Percentiles rank a stretch among this genome's conserved stretches.
These are phyloP conservation scores for Umbellularia californica DNA, from an alignment of 164 flowering plant genomes.

Conservation along the genomic window DNA sequence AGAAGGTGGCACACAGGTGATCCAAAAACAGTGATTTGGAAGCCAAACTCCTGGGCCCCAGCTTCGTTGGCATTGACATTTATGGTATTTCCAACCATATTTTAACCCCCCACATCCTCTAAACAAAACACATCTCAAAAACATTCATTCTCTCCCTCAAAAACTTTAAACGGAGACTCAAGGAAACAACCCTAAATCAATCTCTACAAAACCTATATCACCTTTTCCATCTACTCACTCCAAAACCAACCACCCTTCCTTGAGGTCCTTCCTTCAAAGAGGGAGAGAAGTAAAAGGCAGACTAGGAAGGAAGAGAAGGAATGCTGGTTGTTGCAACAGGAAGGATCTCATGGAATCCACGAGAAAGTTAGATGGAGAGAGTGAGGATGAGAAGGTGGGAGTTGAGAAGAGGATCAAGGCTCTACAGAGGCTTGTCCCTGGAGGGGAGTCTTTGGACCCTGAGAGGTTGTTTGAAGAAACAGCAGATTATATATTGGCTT, in stretches of 20 bases:
- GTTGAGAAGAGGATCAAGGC: slow-evolving; percentile 46
- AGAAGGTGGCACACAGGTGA: not conserved
- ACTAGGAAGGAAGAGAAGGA: not conserved
- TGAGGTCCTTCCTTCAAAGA: not conserved
- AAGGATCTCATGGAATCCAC: not conserved
- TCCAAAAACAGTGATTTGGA: slow-evolving; percentile 18
- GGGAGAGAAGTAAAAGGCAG: not conserved
- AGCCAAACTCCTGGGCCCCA: slow-evolving; percentile 30
- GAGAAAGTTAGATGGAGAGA: slow-evolving; percentile 6
- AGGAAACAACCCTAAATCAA: not conserved
- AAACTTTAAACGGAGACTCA: not conserved
- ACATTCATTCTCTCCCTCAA: not conserved
- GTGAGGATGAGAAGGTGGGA: slow-evolving; percentile 31
- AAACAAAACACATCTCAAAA: not conserved
- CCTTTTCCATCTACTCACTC: not conserved
- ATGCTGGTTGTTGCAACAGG: slow-evolving; percentile 1
- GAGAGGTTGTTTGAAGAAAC: slow-evolving; percentile 57
- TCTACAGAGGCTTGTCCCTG: slow-evolving; percentile 55
- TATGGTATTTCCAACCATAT: slow-evolving; percentile 31
- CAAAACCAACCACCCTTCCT: not conserved
- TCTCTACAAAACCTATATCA: not conserved
- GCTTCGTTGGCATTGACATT: slow-evolving; percentile 51
- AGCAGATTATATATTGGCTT: slow-evolving; percentile 47
- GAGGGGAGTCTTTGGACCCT: slow-evolving; percentile 39
- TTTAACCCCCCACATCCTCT: slow-evolving; percentile 19